Base-by-base conservation (phyloP, 2,329 filamentous ascomycete species). In the Xylaria digitata region DNA sequence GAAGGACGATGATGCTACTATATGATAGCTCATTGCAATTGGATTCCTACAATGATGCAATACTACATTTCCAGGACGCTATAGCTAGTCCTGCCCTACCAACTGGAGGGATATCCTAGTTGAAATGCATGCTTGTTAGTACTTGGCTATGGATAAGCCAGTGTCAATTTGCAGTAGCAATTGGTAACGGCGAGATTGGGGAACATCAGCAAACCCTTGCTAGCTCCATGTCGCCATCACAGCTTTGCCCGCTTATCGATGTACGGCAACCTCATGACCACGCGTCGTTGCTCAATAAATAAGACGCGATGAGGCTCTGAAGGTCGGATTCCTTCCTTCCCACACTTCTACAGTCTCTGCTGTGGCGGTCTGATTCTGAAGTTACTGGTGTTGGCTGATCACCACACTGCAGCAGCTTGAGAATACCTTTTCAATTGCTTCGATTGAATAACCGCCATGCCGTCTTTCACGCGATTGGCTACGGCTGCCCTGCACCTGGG, bases 401-500 rank as follows among this genome's bases (percentile, higher is more conserved):
- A 48, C 37, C 26, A 26, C 21, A 13, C 34, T 54, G 50, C 15
- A 48, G 40, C 48, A 57, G 43, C 57, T n/a, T 15, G 43, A 52
- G 45, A 54, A 46, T 55, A 45, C 40, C 30, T 30, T 23, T 13
- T 50, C 37, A 43, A 42, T 53, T 43, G 32, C 53, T 46, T 40
- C 30, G 26, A 48, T 46, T 53, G 56, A 5, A 40, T 37, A 43
- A 49, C 34, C 55, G 50, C 46, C 64, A 76, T 76, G 74, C 69
- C 67, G 59, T 74, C 72, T 46, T 57, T 75, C 46, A 56, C 52
- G 23, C 69, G 64, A 32, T 55, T 73, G 58, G 71, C 66, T 3
- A 68, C 65, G 6, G 71, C 70, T 23, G 69, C 62, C 32, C 53
- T 76, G 37, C 71, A 74, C 58, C 63, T 75, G 11, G 58, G 69